phyloP scores from a whole-genome alignment of 2,329 filamentous ascomycete species.

The Fusarium musae region DNA sequence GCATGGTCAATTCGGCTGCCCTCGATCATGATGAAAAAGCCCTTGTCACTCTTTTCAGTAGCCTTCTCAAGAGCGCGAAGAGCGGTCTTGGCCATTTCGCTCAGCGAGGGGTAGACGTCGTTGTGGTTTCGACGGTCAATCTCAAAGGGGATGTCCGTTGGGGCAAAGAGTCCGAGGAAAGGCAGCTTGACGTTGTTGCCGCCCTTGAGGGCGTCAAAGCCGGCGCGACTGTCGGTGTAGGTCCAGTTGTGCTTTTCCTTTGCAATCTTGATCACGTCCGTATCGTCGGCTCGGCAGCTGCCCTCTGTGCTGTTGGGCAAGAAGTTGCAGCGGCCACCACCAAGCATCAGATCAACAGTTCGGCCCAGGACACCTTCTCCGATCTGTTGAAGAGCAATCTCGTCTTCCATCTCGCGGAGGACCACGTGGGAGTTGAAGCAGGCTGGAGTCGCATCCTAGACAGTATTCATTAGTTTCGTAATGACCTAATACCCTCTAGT shows the following conservation, averaged over 20 bases:
- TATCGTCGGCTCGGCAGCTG: slow-evolving; percentile 83
- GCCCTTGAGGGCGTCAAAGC: slow-evolving; percentile 78
- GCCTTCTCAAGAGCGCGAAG: slow-evolving; percentile 82
- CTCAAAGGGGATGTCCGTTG: slow-evolving; percentile 88
- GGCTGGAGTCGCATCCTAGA: slow-evolving; percentile 96
- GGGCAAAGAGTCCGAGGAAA: slow-evolving; percentile 85
- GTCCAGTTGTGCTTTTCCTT: slow-evolving; percentile 80
- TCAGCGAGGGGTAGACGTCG: slow-evolving; percentile 85
- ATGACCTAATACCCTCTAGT: neutral
- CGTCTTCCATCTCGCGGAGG: slow-evolving; percentile 82
- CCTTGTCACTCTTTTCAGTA: slow-evolving; percentile 84
- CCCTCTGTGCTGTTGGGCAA: slow-evolving; percentile 81
- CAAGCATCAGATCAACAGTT: slow-evolving; percentile 91
- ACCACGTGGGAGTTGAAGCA: slow-evolving; percentile 93
- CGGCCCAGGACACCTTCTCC: slow-evolving; percentile 88
- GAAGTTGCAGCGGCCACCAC: slow-evolving; percentile 94
- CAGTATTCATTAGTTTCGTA: slow-evolving; percentile 41
- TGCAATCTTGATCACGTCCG: slow-evolving; percentile 80
- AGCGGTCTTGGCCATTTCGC: slow-evolving; percentile 90
- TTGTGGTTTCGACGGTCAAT: slow-evolving; percentile 85
- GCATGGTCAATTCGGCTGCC: slow-evolving; percentile 96
- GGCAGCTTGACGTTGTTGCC: slow-evolving; percentile 80
- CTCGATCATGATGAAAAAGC: slow-evolving; percentile 99
- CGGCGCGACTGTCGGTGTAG: slow-evolving; percentile 77
- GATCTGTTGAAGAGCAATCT: slow-evolving; percentile 91